A percentile compares a stretch with the other conserved stretches of the same genome.
Evolutionary conservation across 805 yeast species (phyloP).

Genomic region (Tetrapisispora taiwanensis): DNA sequence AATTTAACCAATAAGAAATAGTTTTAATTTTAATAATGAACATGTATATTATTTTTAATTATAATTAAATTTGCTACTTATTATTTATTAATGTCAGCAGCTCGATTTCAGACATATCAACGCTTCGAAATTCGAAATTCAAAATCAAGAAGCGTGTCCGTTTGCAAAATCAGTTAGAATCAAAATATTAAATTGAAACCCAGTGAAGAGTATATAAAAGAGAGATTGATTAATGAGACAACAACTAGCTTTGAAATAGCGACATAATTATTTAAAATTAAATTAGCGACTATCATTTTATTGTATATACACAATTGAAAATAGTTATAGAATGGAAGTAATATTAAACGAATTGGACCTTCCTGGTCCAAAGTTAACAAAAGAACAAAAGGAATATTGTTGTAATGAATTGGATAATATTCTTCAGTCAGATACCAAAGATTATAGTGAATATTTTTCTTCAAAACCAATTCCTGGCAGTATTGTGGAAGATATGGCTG

Average conservation of each 20-base stretch:
- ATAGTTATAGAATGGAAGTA: constrained; percentile 14
- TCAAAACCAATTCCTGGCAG: constrained; percentile 30
- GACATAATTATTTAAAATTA: no score
- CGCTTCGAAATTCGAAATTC: background rate
- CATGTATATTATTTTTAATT: no score
- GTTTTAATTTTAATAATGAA: background rate
- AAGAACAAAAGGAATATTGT: constrained; percentile 23
- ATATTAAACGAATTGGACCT: constrained; percentile 30
- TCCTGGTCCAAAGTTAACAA: constrained; percentile 22
- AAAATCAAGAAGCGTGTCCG: background rate
- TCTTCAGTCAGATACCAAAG: constrained; percentile 41
- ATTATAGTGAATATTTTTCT: constrained; percentile 34
- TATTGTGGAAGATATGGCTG: constrained; percentile 61
- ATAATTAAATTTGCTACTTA: no score
- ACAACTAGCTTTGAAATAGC: no score
- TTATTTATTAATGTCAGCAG: no score
- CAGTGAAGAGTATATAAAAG: no score
- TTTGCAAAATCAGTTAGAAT: background rate
- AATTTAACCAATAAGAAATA: constrained; percentile 6
- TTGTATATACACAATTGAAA: background rate
- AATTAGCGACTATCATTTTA: no score
- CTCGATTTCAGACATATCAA: background rate
- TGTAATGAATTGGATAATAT: constrained; percentile 29
- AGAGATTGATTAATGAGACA: no score
- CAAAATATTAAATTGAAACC: no score